Evolutionary conservation across 768 basidiomycete species (phyloP).

Genomic region (Galerina sulciceps): DNA sequence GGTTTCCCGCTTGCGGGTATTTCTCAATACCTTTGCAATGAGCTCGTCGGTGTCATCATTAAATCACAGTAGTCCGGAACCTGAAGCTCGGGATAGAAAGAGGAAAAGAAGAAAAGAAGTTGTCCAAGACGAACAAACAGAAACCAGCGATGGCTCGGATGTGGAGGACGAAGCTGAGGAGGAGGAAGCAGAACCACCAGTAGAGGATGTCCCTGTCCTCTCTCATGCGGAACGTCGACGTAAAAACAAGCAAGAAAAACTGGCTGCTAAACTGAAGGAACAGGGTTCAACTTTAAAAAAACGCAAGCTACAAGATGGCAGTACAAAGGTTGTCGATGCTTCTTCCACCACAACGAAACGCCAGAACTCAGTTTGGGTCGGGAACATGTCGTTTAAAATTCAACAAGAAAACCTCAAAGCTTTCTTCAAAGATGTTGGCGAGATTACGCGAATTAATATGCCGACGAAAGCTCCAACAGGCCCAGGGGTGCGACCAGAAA

Average conservation of each 20-base stretch:
- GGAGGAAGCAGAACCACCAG: conserved; percentile 10
- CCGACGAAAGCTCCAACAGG: conserved; percentile 68
- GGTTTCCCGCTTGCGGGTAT: neutral
- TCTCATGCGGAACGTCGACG: conserved; percentile 78
- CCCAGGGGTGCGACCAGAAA: conserved; percentile 61
- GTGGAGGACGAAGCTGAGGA: conserved; percentile 13
- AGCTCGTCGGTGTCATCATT: conserved; percentile 32
- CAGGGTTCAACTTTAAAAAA: conserved; percentile 42
- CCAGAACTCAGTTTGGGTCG: conserved; percentile 93
- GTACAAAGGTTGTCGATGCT: conserved; percentile 26
- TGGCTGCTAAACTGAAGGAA: conserved; percentile 28
- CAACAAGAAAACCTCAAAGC: conserved; percentile 67
- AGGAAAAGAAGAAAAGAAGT: conserved; percentile 31
- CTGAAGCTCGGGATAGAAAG: conserved; percentile 28
- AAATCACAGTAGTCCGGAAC: conserved; percentile 33
- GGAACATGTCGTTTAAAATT: conserved; percentile 92
- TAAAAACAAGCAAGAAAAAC: conserved; percentile 53
- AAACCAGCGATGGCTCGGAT: conserved; percentile 19
- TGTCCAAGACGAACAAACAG: neutral
- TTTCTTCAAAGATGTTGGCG: conserved; percentile 76
- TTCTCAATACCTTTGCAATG: neutral
- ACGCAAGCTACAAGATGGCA: conserved; percentile 47
- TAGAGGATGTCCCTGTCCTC: conserved; percentile 54
- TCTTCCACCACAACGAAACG: conserved; percentile 47
- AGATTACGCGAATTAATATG: conserved; percentile 84